Base-by-base conservation (phyloP, 805 yeast species). In the Pichia scutulata region DNA sequence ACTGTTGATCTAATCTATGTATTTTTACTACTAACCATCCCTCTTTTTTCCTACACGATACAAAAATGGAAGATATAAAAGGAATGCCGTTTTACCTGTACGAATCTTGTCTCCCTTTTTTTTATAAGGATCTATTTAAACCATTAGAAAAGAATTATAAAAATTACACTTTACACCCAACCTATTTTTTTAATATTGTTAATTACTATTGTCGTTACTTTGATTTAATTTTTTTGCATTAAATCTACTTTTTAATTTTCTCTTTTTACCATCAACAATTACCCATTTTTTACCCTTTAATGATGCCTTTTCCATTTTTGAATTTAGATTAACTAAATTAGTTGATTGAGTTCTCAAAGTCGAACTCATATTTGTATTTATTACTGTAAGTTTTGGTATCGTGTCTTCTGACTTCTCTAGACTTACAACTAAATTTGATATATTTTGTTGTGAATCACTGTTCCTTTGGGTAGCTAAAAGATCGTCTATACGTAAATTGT, bases 241-340 rank as follows among this genome's bases (percentile, higher is more conserved):
- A 26, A 49, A 40, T 19, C 59, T 46, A 16, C 56, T 49, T 43
- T 50, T 57, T n/a, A 57, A 33, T 41, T 48, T 57, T 24, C 50
- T 47, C 39, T 46, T 48, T 40, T 53, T 52, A 8, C 61, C 61
- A 44, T 53, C 56, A 19, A 48, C 44, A 19, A 54, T 24, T 12
- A 56, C 51, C 48, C 50, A 53, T 39, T 44, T 52, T 12, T 44
- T 41, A 13, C 37, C 44, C 41, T 25, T 47, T 12, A 21, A 25
- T 7, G 36, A 22, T 2, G 16, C 24, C 13, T 22, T 21, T 3
- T 44, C 23, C 13, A 22, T 28, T 33, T 33, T 33, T n/a, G 10
- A 33, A 33, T 16, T n/a, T 16, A 33, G 5, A 7, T 28, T 28
- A 28, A 7, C 14, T 13, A 13, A 13, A 13, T 13, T 28, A 28